A percentile compares a stretch with the other conserved stretches of the same genome.
phyloP scores from a whole-genome alignment of 257 asterid genomes.

The Solanum bulbocastanum region DNA sequence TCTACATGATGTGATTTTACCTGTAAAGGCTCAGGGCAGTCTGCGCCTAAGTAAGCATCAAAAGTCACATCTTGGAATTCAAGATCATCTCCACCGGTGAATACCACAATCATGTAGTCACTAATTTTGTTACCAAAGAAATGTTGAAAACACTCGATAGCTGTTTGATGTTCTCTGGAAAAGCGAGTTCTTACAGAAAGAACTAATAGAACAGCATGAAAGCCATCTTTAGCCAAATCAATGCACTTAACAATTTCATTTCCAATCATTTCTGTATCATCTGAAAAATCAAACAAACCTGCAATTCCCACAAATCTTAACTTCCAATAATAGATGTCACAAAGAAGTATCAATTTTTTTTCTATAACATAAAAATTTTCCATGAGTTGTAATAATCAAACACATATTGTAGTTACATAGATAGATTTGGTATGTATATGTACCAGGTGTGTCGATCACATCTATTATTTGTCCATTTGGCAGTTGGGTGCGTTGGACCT shows the following conservation, averaged over 20 bases:
- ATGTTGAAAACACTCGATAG: conserved; percentile 38
- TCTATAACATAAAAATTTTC: background rate
- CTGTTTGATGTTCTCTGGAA: conserved; percentile 62
- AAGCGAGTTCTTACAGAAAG: conserved; percentile 62
- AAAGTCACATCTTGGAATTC: conserved; percentile 44
- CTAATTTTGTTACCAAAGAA: conserved; percentile 55
- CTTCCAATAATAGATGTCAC: too few species aligned
- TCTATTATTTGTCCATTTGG: too few species aligned
- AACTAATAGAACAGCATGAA: conserved; percentile 72
- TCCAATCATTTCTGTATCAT: conserved; percentile 25
- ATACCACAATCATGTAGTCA: conserved; percentile 62
- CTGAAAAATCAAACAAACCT: conserved; percentile 52
- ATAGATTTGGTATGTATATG: too few species aligned
- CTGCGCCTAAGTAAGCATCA: conserved; percentile 34
- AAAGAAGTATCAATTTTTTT: background rate
- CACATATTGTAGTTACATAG: too few species aligned
- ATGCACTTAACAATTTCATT: conserved; percentile 63
- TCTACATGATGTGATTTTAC: conserved; percentile 14
- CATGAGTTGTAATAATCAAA: background rate
- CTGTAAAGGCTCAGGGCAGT: conserved; percentile 39
- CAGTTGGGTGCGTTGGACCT: too few species aligned
- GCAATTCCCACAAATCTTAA: background rate
- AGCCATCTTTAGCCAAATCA: conserved; percentile 74
- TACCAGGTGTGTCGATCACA: too few species aligned
- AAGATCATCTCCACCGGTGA: conserved; percentile 80